Evolutionary conservation across 768 basidiomycete genomes (phyloP).

Genomic region (Lactifluus echinatus): DNA sequence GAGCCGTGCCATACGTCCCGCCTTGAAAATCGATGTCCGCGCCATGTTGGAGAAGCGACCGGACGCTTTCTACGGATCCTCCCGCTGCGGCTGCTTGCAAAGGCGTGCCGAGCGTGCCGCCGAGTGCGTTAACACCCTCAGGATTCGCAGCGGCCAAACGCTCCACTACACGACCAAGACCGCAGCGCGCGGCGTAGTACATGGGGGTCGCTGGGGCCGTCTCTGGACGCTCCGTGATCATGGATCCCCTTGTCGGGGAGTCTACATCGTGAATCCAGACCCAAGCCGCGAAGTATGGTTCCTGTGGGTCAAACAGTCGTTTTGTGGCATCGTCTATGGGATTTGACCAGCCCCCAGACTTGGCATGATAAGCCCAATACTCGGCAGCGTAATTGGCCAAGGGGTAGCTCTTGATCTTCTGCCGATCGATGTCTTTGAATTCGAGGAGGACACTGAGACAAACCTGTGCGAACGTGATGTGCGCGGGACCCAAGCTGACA

Average conservation of each 20-base stretch:
- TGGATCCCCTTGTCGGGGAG: not conserved
- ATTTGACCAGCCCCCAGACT: not conserved
- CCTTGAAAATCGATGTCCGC: not conserved
- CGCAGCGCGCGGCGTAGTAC: not conserved
- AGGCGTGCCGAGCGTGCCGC: not conserved
- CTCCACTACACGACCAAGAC: not conserved
- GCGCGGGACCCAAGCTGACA: not conserved
- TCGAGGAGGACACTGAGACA: not conserved
- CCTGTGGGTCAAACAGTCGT: not conserved
- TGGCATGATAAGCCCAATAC: not conserved
- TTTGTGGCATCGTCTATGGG: not conserved
- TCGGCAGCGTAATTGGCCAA: not conserved
- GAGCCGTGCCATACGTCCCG: not conserved
- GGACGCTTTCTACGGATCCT: not conserved
- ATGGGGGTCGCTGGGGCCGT: not conserved
- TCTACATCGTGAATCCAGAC: not conserved
- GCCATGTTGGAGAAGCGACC: not conserved
- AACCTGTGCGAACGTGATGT: not conserved
- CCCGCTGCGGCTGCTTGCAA: not conserved
- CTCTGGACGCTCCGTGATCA: not conserved
- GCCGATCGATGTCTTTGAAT: not conserved
- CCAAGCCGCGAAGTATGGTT: not conserved
- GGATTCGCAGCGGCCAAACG: not conserved
- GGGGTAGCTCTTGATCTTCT: not conserved
- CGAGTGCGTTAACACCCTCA: not conserved